Base-by-base conservation (phyloP, 768 basidiomycete species). In the Mycena maculata region DNA sequence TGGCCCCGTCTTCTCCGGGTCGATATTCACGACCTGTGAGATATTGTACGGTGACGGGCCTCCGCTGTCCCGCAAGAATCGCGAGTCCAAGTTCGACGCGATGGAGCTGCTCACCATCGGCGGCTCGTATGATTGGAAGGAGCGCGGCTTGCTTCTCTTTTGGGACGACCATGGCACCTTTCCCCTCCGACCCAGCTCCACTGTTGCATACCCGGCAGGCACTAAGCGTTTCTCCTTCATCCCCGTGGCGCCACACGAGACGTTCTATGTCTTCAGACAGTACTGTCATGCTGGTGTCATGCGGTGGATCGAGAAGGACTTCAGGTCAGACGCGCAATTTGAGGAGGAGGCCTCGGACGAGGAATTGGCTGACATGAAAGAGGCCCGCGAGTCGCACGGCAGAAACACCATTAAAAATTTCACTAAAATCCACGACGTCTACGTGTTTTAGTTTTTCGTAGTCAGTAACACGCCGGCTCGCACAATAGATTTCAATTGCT, bases 261-360 rank as follows among this genome's bases (percentile, higher is more conserved):
- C 4, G 31, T n/a, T 30, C 1, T 59, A 13, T 27, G 2, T 47
- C 4, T 47, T 59, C 44, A 28, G 45, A 7, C 57, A 60, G 42
- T 60, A 13, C 12, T 49, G 18, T 20, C 1, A 63, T 16, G 28
- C 52, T 8, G 27, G 41, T 0, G 52, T 22, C 1, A 2, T 63
- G 23, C 30, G 61, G 4, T 63, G 61, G 61, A 10, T 45, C 5
- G 61, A 63, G 4, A 53, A 63, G 41, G 61, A 44, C 8, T 28
- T 41, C 2, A 28, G 42, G 10, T 44, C 52, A 6, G 52, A 63
- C 42, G 11, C n/a, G 0, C 22, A 54, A 15, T 63, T 45, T 3
- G 44, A 54, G 12, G 12, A 4, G 10, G 0, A 0, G 12, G 48
- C 39, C 18, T 15, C 38, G 0, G 7, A 5, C 5, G 49, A 41